These are phyloP conservation scores for Teratosphaeria epicoccoides DNA, from an alignment of 2,329 filamentous ascomycete genomes.

Conservation along the genomic window DNA sequence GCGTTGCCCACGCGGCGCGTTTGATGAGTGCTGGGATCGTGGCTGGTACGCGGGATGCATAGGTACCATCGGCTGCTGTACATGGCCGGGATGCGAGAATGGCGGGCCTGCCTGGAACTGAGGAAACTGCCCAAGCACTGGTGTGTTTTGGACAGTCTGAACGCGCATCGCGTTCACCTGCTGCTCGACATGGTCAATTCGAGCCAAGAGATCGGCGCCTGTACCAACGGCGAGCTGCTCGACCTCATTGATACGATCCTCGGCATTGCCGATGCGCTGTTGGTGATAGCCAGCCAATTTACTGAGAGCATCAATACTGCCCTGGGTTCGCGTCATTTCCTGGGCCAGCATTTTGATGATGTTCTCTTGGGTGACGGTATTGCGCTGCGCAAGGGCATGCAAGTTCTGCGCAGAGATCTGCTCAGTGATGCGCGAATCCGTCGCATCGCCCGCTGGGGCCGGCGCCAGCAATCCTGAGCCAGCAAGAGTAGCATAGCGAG, in stretches of 20 bases:
- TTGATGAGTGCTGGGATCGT: neutral
- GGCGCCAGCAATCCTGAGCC: neutral
- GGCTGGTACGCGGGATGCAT: neutral
- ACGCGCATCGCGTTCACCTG: neutral
- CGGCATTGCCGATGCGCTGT: neutral
- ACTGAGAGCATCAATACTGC: neutral
- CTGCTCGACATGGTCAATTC: neutral
- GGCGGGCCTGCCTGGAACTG: neutral
- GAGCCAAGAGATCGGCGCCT: neutral
- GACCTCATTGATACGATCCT: neutral
- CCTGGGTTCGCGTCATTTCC: neutral
- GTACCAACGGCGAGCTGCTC: neutral
- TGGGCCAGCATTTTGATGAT: neutral
- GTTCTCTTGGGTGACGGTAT: neutral
- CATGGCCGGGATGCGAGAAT: neutral
- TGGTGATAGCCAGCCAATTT: neutral
- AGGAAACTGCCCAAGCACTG: neutral
- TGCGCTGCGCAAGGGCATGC: neutral
- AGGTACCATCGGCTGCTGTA: neutral
- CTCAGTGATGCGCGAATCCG: neutral
- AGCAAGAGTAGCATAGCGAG: neutral
- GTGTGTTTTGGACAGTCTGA: neutral
- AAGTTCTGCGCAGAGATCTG: neutral
- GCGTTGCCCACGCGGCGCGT: neutral
- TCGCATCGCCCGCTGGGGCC: neutral